phyloP scores from a whole-genome alignment of 176 grass and related monocot genomes.

The Aegilops longissima region DNA sequence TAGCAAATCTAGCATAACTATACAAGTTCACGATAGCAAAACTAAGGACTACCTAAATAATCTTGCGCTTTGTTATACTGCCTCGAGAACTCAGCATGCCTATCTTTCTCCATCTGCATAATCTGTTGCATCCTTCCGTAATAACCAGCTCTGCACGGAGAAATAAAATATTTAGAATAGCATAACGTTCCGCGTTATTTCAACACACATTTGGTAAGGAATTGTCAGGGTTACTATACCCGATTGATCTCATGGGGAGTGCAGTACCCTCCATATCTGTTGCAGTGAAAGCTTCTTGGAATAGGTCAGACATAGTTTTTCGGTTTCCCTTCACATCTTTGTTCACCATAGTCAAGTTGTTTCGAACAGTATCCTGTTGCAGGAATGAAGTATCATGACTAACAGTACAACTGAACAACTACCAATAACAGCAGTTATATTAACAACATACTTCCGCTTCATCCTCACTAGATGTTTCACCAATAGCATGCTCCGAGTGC shows the following conservation, averaged over 20 bases:
- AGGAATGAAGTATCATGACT: conserved; percentile 29
- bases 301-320: conserved; percentile 81
- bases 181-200: conserved; percentile 21
- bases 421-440: conserved; percentile 7
- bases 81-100: conserved; percentile 58
- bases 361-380: conserved; percentile 57
- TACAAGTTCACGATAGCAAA: conserved; percentile 15
- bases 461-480: conserved; percentile 71
- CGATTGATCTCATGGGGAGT: conserved; percentile 36
- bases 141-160: conserved; percentile 61
- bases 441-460: conserved; percentile 68
- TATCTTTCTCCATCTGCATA: conserved; percentile 85
- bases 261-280: conserved; percentile 28
- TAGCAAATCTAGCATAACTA: neutral
- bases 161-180: conserved; percentile 16
- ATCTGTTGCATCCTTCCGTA: conserved; percentile 71
- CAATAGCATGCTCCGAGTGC: conserved; percentile 56
- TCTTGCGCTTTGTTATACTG: conserved; percentile 41
- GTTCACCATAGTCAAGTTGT: conserved; percentile 45
- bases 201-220: neutral
- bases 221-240: conserved; percentile 42
- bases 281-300: conserved; percentile 73
- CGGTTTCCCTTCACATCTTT: conserved; percentile 44
- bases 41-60: conserved; percentile 36
- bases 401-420: conserved; percentile 12